A percentile compares a stretch with the other conserved stretches of the same genome.
Conservation (phyloP, 1,284 basidiomycete genomes). For the Ceratobasidium sp. region DNA sequence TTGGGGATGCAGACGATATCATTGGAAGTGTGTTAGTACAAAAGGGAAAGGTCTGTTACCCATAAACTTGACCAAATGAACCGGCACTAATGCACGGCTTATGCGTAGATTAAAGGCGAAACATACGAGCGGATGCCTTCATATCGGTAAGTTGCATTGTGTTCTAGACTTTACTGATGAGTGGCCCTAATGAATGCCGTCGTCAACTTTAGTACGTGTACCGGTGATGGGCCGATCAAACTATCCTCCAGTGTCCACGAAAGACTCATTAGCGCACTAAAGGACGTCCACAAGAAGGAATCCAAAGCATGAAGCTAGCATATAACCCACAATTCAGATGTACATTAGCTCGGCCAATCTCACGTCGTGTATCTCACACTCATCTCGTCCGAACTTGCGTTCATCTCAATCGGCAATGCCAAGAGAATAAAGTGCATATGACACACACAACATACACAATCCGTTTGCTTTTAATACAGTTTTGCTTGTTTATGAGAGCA, state of each 20-base stretch:
- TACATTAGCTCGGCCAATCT: constrained; percentile 1
- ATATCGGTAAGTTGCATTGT: constrained; percentile 60
- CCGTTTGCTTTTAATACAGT: constrained; percentile 42
- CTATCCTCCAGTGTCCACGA: constrained; percentile 69
- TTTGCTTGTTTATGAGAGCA: not conserved
- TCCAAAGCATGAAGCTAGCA: constrained; percentile 17
- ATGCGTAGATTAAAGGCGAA: constrained; percentile 66
- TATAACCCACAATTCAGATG: not conserved
- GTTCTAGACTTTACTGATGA: not conserved
- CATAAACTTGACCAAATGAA: not conserved
- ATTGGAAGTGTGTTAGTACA: constrained; percentile 76
- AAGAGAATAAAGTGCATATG: constrained; percentile 39
- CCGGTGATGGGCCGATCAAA: constrained; percentile 70
- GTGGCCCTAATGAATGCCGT: too few relatives aligned
- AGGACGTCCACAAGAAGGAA: constrained; percentile 49
- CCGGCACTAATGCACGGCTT: not conserved
- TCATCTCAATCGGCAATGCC: not conserved
- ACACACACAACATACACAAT: constrained; percentile 40
- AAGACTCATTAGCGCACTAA: constrained; percentile 58
- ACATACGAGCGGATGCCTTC: constrained; percentile 84
- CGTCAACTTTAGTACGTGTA: constrained; percentile 66
- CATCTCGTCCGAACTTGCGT: too few relatives aligned
- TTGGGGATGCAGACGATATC: constrained; percentile 83
- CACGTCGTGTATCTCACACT: not conserved
- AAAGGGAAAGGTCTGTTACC: constrained; percentile 66